Evolutionary conservation across 2,329 filamentous ascomycete genomes (phyloP), one percentile per base, ranked within the genome.

Genomic region (Hypoxylon sp.): DNA sequence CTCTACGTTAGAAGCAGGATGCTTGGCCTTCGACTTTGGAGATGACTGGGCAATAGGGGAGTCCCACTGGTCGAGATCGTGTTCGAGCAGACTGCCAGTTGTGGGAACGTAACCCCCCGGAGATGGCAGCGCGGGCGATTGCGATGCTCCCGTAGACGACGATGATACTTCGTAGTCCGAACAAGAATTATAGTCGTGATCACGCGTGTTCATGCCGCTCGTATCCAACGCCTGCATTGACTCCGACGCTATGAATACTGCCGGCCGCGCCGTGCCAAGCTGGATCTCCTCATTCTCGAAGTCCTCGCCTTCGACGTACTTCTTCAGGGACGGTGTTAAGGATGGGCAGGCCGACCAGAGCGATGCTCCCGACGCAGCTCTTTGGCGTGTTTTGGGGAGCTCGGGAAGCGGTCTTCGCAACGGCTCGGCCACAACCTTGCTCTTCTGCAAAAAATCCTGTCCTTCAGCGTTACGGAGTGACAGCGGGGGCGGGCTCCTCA

Each of bases 241-340:
- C 31, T 65, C 66, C 2, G 65, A 68, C 21, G 64, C 57, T 43
- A 71, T 64, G 37, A 72, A 55, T 4, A 35, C 31, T 18, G 31
- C 31, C 6, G 67, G 64, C 27, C 67, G 66, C 38, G 72, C 72
- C 21, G 58, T 69, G 27, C 65, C 63, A 3, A 73, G 38, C 23
- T 59, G 58, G 26, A 73, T 65, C 1, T 72, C 69, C 24, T 73
- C 72, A 8, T 67, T 65, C 21, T 69, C 65, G 11, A 73, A 73
- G 33, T 70, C 69, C n/a, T 67, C 70, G 42, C 69, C 70, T 20
- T 73, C 68, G 27, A 66, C 70, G 17, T 72, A 73, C 23, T 68
- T 62, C 48, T 62, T 67, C 41, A 73, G 48, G 6, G 71, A 73
- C 6, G 72, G 69, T 9, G 72, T 73, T 18, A 73, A 55, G 3